Evolutionary conservation across 2,329 filamentous ascomycete species (phyloP), one percentile per base, ranked within the genome.

Genomic region (Aspergillus sp.): DNA sequence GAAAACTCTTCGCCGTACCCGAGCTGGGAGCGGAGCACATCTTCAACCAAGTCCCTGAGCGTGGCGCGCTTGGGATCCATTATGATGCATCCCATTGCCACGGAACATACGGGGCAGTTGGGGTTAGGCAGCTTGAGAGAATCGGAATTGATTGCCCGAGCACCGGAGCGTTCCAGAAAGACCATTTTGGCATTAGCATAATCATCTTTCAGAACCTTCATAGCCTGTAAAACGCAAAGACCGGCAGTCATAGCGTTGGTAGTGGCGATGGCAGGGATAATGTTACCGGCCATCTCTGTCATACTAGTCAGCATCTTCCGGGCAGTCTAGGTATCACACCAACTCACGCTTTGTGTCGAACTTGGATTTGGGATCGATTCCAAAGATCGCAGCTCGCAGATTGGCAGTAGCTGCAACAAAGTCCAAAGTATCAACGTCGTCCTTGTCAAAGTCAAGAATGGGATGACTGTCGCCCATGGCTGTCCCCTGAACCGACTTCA

Each of bases 201-300:
- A 43, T 90, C 81, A 17, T 82, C 80, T 61, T 78, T 84, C 49
- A 98, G 73, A 20, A 97, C 85, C 67, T 96, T 97, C 75, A 94
- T 93, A 0, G 90, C 85, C 66, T 97, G 86, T 22, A 98, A 73
- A 5, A 97, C 90, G 62, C 90, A 97, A 7, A 98, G 78, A 10
- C 89, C 86, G 13, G 93, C 93, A 1, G 93, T 91, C 66, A 97
- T 95, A 13, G 93, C 93, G 66, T 98, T 98, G 0, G 93, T 97
- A 0, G 93, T 98, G 4, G 93, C 93, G 63, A 98, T 98, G 2
- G 93, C 93, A 1, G 93, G 93, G 52, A 98, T 98, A 60, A 98
- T 98, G 65, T 98, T 98, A 46, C 93, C 93, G 3, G 93, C 93
- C 91, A 97, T 98, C 70, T 98, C 87, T 78, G 43, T 59, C 37